Conservation (phyloP, 1,139 yeast species). For the Pichia kudriavzevii region DNA sequence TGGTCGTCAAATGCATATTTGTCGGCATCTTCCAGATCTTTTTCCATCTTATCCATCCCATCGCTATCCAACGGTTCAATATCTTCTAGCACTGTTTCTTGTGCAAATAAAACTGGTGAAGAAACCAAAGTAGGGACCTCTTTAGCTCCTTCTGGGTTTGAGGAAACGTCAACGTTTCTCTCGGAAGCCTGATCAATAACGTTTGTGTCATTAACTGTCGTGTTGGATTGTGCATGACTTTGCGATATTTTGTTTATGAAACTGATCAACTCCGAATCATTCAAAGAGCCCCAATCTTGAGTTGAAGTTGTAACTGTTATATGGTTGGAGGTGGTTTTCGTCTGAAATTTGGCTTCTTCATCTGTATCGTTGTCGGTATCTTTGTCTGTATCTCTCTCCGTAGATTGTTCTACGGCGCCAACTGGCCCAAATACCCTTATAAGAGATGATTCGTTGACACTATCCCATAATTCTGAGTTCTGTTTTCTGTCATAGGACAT, state of each 20-base stretch:
- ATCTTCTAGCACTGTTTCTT: constrained; percentile 3
- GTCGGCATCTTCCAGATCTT: constrained; percentile 25
- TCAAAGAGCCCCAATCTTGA: constrained; percentile 31
- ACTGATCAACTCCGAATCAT: constrained; percentile 35
- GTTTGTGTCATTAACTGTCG: constrained; percentile 4
- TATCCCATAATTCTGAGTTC: too few species aligned
- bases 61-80: not conserved
- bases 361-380: constrained; percentile 8
- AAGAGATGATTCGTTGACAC: too few species aligned
- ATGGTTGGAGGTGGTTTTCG: not conserved
- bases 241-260: constrained; percentile 30
- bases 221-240: constrained; percentile 24
- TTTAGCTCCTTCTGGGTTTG: too few species aligned
- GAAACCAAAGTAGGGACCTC: constrained; percentile 3
- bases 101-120: constrained; percentile 12
- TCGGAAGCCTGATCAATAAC: too few species aligned
- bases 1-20: constrained; percentile 63
- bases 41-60: not conserved
- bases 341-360: constrained; percentile 1
- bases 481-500: too few species aligned
- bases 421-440: not conserved
- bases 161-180: too few species aligned
- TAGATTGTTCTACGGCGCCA: not conserved
- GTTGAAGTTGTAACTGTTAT: not conserved
- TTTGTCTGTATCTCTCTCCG: not conserved